A percentile compares a stretch with the other conserved stretches of the same genome.
Evolutionary conservation across 805 yeast species (phyloP).

Genomic region (Blastobotrys peoriensis): DNA sequence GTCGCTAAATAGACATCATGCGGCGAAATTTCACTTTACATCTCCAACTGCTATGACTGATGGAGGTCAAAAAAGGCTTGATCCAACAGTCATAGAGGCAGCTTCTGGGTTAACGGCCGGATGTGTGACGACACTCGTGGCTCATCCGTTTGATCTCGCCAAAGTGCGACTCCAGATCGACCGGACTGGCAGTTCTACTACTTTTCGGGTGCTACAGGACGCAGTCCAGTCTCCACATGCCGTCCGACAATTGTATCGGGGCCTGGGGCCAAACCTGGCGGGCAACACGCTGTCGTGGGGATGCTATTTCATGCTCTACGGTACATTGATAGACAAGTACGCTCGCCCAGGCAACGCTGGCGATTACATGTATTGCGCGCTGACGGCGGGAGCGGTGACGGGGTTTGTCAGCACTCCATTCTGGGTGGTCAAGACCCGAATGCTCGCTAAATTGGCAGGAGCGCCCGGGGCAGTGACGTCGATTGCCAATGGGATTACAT

Average conservation of each 20-base stretch:
- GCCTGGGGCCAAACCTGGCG: slow-evolving; percentile 68
- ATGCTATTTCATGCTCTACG: slow-evolving; percentile 70
- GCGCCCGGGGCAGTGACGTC: slow-evolving; percentile 52
- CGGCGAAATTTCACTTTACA: too few relatives aligned
- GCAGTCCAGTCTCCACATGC: neutral
- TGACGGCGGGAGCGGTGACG: slow-evolving; percentile 69
- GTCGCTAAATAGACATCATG: too few relatives aligned
- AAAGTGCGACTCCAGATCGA: slow-evolving; percentile 77
- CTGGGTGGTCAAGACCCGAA: slow-evolving; percentile 92
- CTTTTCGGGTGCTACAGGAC: neutral
- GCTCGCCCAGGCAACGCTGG: slow-evolving; percentile 11
- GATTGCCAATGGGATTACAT: slow-evolving; percentile 46
- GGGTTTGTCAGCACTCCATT: slow-evolving; percentile 81
- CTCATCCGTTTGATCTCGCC: slow-evolving; percentile 86
- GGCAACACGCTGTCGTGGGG: slow-evolving; percentile 92
- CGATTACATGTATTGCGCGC: slow-evolving; percentile 47
- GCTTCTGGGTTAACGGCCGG: slow-evolving; percentile 75
- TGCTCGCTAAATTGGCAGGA: slow-evolving; percentile 47
- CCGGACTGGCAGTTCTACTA: slow-evolving; percentile 7
- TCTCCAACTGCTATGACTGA: too few relatives aligned
- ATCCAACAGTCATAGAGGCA: neutral
- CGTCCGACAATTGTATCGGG: slow-evolving; percentile 52
- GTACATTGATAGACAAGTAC: slow-evolving; percentile 1
- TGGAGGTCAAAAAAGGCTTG: too few relatives aligned
- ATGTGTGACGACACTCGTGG: slow-evolving; percentile 63